These are phyloP conservation scores for Phoma sp. DNA, from an alignment of 2,329 filamentous ascomycete species.

Conservation along the genomic window DNA sequence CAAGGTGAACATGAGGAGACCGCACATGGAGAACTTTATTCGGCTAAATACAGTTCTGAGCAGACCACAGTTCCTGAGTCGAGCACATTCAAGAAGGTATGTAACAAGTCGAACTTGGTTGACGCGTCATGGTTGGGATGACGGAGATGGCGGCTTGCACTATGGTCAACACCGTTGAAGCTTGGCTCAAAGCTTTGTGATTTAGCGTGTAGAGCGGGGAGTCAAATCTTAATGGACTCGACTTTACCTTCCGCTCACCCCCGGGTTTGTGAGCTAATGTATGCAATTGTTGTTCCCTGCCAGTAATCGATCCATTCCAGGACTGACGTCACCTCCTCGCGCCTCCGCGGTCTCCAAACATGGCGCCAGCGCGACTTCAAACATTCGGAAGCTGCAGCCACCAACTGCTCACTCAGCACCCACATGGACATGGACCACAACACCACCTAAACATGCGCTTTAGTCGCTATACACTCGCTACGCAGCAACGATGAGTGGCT, in stretches of 20 bases:
- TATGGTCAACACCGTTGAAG: neutral
- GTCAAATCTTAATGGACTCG: conserved; percentile 2
- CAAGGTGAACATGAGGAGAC: no score
- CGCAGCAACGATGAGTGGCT: conserved; percentile 39
- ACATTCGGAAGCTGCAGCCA: conserved; percentile 17
- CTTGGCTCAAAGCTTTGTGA: conserved; percentile 12
- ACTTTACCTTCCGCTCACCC: conserved; percentile 11
- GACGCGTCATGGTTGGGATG: no score
- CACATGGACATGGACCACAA: conserved; percentile 1
- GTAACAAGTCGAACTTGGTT: no score
- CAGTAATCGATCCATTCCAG: neutral
- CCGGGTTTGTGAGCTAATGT: conserved; percentile 6
- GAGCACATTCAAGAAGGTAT: no score
- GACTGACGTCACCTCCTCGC: conserved; percentile 10
- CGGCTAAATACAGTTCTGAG: no score
- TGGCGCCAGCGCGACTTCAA: conserved; percentile 9
- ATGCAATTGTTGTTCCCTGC: neutral
- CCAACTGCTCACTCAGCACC: neutral
- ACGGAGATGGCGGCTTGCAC: no score
- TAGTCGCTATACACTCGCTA: neutral
- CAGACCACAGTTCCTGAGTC: no score
- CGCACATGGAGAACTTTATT: no score
- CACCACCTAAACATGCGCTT: conserved; percentile 6
- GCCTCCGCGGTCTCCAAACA: conserved; percentile 9
- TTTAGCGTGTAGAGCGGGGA: conserved; percentile 8